Conservation (phyloP, 2,329 filamentous ascomycete genomes). For the Xylaria sp. region DNA sequence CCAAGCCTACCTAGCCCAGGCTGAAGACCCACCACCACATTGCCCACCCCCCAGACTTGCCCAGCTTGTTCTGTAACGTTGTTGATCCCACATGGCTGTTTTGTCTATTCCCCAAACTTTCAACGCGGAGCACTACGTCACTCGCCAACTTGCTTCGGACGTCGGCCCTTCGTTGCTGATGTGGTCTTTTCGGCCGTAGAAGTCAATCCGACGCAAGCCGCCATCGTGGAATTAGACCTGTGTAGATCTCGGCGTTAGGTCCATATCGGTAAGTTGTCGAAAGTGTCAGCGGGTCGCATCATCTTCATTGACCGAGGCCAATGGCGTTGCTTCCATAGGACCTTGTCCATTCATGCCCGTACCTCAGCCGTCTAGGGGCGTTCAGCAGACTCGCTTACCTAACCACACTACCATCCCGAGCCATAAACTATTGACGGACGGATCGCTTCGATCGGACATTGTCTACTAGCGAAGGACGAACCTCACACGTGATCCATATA, state of each 20-base stretch:
- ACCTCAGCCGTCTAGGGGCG: no score
- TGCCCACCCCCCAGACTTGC: no score
- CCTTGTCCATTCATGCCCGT: not conserved
- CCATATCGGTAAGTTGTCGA: constrained; percentile 1
- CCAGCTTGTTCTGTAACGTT: no score
- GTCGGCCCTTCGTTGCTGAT: constrained; percentile 6
- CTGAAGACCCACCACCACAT: no score
- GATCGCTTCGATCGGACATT: not conserved
- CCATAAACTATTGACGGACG: not conserved
- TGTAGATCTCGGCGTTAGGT: no score
- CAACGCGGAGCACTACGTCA: constrained; percentile 12
- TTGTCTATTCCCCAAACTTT: not conserved
- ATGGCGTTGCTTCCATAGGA: not conserved
- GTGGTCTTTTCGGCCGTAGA: constrained; percentile 10
- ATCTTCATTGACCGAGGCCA: constrained; percentile 20
- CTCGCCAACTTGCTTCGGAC: constrained; percentile 2
- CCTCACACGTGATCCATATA: not conserved
- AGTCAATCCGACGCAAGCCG: constrained; percentile 19
- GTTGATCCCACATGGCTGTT: not conserved
- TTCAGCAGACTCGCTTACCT: not conserved
- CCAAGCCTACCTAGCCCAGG: no score
- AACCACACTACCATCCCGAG: not conserved
- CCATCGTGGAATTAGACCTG: constrained; percentile 8
- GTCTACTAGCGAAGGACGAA: not conserved
- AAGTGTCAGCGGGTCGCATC: constrained; percentile 14